Conservation (phyloP, 2,329 filamentous ascomycete species). For the Aspergillus calidoustus region DNA sequence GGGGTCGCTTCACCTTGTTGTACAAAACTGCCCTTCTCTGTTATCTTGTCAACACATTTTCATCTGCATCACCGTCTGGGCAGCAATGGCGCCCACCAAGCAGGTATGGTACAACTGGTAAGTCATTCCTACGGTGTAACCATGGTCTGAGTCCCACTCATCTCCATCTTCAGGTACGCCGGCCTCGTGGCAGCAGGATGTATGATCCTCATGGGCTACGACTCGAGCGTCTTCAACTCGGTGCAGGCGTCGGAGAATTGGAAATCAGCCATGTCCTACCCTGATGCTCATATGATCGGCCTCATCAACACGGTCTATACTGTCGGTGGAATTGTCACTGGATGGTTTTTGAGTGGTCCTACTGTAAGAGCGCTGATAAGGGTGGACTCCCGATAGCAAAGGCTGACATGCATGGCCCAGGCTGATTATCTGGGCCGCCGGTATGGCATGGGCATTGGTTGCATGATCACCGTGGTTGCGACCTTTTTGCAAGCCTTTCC, state of each 20-base stretch:
- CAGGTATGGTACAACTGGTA: too few relatives aligned
- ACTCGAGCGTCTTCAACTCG: constrained; percentile 74
- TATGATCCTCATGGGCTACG: constrained; percentile 76
- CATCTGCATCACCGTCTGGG: too few relatives aligned
- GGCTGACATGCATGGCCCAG: not conserved
- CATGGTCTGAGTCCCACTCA: too few relatives aligned
- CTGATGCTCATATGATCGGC: constrained; percentile 59
- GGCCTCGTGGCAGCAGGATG: constrained; percentile 71
- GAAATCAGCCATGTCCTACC: constrained; percentile 57
- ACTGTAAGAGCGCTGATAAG: constrained; percentile 27
- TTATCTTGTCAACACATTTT: too few relatives aligned
- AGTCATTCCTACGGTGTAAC: too few relatives aligned
- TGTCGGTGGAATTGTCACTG: constrained; percentile 70
- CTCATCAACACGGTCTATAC: constrained; percentile 71
- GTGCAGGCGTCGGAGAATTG: constrained; percentile 71
- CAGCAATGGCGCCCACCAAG: too few relatives aligned
- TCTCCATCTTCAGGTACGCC: constrained; percentile 57
- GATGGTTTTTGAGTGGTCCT: constrained; percentile 71
- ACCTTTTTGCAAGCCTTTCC: constrained; percentile 72
- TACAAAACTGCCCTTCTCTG: too few relatives aligned
- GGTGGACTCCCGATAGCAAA: too few relatives aligned
- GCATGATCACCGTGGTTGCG: constrained; percentile 67
- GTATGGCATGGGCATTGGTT: constrained; percentile 67
- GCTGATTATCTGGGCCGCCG: constrained; percentile 67
- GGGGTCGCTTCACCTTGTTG: too few relatives aligned